These are phyloP conservation scores for Candida caryicola DNA, from an alignment of 805 yeast species.

Conservation along the genomic window DNA sequence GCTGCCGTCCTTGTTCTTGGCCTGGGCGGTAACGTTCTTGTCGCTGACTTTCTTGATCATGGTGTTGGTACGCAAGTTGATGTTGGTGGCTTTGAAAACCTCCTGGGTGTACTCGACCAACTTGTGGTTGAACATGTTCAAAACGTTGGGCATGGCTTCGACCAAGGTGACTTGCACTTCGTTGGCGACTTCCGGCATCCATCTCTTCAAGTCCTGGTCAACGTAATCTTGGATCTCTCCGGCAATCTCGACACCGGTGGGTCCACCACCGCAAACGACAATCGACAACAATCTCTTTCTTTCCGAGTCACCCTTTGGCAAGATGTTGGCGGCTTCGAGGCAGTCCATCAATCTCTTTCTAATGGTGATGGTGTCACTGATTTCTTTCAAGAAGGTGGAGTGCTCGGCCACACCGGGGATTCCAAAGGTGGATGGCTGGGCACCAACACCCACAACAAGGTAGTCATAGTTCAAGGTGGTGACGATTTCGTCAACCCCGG, in stretches of 20 bases:
- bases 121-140: conserved; percentile 68
- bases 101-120: conserved; percentile 77
- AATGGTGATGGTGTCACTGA: conserved; percentile 81
- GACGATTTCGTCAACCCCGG: conserved; percentile 43
- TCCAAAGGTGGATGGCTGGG: conserved; percentile 91
- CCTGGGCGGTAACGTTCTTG: conserved; percentile 65
- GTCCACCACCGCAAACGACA: conserved; percentile 97
- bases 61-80: conserved; percentile 76
- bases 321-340: conserved; percentile 82
- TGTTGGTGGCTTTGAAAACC: conserved; percentile 63
- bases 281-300: conserved; percentile 81
- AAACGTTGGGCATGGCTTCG: conserved; percentile 88
- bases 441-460: conserved; percentile 91
- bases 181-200: conserved; percentile 82
- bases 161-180: conserved; percentile 83
- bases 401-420: conserved; percentile 90
- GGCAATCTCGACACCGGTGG: conserved; percentile 97
- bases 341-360: conserved; percentile 80
- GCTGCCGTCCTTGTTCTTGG: conserved; percentile 63
- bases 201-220: conserved; percentile 82
- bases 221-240: conserved; percentile 95
- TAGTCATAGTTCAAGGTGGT: conserved; percentile 67
- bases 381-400: conserved; percentile 87
- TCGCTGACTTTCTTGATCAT: conserved; percentile 84
- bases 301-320: conserved; percentile 73